These are phyloP conservation scores for Geotrichum aggregatum DNA, from an alignment of 1,139 yeast species.

Conservation along the genomic window DNA sequence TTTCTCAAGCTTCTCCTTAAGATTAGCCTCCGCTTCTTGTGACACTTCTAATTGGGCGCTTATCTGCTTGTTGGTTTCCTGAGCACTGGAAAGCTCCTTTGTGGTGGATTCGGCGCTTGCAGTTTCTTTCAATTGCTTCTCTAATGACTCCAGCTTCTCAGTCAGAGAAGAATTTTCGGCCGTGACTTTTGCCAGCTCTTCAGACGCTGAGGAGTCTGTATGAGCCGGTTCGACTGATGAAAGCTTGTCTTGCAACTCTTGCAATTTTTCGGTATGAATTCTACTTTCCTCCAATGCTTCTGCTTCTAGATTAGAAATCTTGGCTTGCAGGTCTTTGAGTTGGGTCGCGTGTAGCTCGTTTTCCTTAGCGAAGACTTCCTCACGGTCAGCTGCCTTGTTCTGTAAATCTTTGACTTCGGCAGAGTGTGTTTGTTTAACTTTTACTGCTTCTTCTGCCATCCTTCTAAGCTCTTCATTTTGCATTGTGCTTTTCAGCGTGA, in stretches of 20 bases:
- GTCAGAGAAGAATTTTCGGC: slow-evolving; percentile 13
- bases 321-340: background rate
- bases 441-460: slow-evolving; percentile 40
- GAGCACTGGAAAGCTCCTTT: background rate
- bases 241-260: slow-evolving; percentile 16
- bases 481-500: slow-evolving; percentile 58
- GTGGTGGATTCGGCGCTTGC: background rate
- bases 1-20: slow-evolving; percentile 30
- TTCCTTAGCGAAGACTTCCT: slow-evolving; percentile 17
- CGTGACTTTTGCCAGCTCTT: slow-evolving; percentile 14
- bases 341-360: slow-evolving; percentile 4
- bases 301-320: slow-evolving; percentile 1
- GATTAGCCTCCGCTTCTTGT: slow-evolving; percentile 4
- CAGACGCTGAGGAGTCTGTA: background rate
- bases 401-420: slow-evolving; percentile 20
- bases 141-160: slow-evolving; percentile 5
- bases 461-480: slow-evolving; percentile 51
- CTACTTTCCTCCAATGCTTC: background rate
- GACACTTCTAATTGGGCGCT: slow-evolving; percentile 25
- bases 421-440: slow-evolving; percentile 23
- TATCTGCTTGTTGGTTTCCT: slow-evolving; percentile 23
- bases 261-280: background rate
- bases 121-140: slow-evolving; percentile 16
- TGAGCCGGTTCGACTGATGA: slow-evolving; percentile 16
- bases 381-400: slow-evolving; percentile 19